These are phyloP conservation scores for Hericium rajendrae DNA, from an alignment of 768 basidiomycete species.

Conservation along the genomic window DNA sequence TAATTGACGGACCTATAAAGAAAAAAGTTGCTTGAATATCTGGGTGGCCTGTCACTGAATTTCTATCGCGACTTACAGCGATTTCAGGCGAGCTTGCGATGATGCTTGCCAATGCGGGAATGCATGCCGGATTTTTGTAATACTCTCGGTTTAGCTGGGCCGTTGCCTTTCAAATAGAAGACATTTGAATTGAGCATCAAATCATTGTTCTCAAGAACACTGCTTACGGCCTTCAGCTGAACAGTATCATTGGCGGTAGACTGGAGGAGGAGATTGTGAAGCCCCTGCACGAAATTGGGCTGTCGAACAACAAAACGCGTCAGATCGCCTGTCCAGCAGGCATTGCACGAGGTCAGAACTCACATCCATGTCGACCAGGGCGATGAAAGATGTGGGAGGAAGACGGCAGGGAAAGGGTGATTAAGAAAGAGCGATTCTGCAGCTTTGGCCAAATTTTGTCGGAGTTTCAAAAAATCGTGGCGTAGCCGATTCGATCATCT, in stretches of 20 bases:
- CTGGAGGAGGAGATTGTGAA: slow-evolving; percentile 81
- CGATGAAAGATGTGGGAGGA: slow-evolving; percentile 10
- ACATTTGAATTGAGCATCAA: no score
- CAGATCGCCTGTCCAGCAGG: background rate
- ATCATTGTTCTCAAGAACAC: background rate
- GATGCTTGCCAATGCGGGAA: slow-evolving; percentile 83
- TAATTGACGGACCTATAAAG: slow-evolving; percentile 79
- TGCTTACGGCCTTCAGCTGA: slow-evolving; percentile 77
- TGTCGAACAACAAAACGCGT: slow-evolving; percentile 19
- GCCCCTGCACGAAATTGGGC: slow-evolving; percentile 66
- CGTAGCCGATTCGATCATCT: background rate
- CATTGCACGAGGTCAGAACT: slow-evolving; percentile 13
- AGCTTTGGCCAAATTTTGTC: slow-evolving; percentile 41
- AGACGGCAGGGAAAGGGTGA: slow-evolving; percentile 8
- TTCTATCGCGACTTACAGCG: slow-evolving; percentile 44
- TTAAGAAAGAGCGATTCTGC: slow-evolving; percentile 15
- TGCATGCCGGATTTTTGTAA: slow-evolving; percentile 87
- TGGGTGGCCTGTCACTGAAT: no score
- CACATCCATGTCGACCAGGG: slow-evolving; percentile 37
- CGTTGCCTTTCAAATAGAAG: slow-evolving; percentile 55
- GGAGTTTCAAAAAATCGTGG: slow-evolving; percentile 34
- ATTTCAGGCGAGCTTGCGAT: slow-evolving; percentile 77
- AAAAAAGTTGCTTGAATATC: no score
- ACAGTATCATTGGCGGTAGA: slow-evolving; percentile 83
- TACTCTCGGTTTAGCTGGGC: slow-evolving; percentile 83